Base-by-base conservation (phyloP, 352 stramenopile species). In the Pythium brassicae region DNA sequence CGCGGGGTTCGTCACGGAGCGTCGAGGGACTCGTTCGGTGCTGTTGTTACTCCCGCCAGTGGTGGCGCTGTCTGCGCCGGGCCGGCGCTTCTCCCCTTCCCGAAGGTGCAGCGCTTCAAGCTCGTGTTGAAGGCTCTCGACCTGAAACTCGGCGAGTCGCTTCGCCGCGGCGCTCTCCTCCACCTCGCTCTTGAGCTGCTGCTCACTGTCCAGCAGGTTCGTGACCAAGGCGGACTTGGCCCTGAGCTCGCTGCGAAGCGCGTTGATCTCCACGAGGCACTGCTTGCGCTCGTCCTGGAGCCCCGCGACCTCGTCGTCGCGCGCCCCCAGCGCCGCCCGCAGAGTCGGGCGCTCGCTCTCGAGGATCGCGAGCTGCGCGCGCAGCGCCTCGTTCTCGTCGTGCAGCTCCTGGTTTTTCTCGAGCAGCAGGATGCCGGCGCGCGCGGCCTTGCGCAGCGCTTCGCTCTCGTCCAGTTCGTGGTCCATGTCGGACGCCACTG, bases 371-470 rank as follows among this genome's bases (percentile, higher is more conserved):
- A 88, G 61, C 46, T 90, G 80, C n/a, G 72, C 66, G 10, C 74
- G 76, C 40, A 93, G 62, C 14, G 79, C 76, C 19, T 49, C 53
- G 4, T 84, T 78, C 52, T 90, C 76, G 39, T 78, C 71, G 34
- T 83, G 66, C 8, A 93, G 63, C 50, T 86, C 80, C 32, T 79
- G 68, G 43, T 90, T 93, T 54, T 80, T 72, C 65, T 93, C 83
- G 47, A 93, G 59, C 35, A 93, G 59, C 50, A 83, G 62, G 37
- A 93, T 87, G 1, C 83, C 83, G 17, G 77, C 77, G 37, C 83
- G 80, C 12, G 80, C 83, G 32, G 83, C 78, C 37, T 79, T 80
- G 45, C 66, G 76, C 19, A 90, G 69, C 46, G 76, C 72, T 34
- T 89, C 76, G n/a, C 84, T 71, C 39, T 86, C 78, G 47, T 86